Conservation (phyloP, 2,329 filamentous ascomycete species). For the Alternaria arborescens region DNA sequence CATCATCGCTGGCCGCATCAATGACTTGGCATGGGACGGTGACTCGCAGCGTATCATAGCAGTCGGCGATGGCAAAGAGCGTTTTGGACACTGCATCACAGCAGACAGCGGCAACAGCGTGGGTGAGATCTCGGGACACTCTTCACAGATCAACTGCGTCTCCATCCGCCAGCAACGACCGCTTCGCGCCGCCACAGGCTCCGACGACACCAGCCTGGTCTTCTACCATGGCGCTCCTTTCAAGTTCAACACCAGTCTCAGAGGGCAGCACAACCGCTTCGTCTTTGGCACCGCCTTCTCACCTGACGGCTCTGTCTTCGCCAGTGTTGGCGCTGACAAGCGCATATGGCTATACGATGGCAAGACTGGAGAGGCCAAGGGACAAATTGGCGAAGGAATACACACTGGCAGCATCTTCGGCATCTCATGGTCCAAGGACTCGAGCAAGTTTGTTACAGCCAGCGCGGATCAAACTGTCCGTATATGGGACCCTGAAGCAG, state of each 20-base stretch:
- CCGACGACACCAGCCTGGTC: conserved; percentile 87
- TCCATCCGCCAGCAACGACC: conserved; percentile 89
- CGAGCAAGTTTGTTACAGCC: conserved; percentile 85
- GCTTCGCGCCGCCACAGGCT: conserved; percentile 88
- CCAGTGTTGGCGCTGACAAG: conserved; percentile 91
- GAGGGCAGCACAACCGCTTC: conserved; percentile 84
- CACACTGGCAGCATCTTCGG: conserved; percentile 94
- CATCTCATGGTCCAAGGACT: conserved; percentile 88
- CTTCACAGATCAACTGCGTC: conserved; percentile 88
- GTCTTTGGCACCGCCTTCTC: conserved; percentile 89
- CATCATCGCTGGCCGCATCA: conserved; percentile 93
- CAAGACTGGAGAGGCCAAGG: conserved; percentile 86
- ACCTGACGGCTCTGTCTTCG: conserved; percentile 81
- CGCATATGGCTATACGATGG: conserved; percentile 95
- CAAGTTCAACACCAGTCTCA: conserved; percentile 88
- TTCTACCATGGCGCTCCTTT: conserved; percentile 96
- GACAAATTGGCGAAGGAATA: conserved; percentile 79
- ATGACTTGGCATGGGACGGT: conserved; percentile 96
- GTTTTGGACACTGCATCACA: conserved; percentile 92
- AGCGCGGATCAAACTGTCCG: conserved; percentile 95
- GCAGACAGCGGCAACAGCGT: conserved; percentile 92
- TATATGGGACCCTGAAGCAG: conserved; percentile 88
- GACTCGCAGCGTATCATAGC: conserved; percentile 97
- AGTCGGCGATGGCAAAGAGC: conserved; percentile 92
- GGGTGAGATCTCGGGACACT: conserved; percentile 92